Conservation (phyloP, 805 yeast genomes). For the Spathaspora girioi region DNA sequence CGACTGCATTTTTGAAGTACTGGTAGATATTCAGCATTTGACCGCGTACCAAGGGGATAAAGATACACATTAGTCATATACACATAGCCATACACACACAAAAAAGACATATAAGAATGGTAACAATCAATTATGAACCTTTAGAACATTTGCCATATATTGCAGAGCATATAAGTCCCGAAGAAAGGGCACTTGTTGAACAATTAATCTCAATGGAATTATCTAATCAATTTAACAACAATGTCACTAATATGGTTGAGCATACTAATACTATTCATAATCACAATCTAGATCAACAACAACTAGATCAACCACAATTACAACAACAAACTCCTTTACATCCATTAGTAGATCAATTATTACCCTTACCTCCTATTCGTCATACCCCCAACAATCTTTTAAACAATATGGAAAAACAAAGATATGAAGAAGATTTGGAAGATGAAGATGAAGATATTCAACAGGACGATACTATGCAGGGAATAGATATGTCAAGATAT, state of each 20-base stretch:
- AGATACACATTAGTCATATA: background rate
- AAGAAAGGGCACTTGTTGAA: constrained; percentile 34
- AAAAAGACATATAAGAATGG: constrained; percentile 10
- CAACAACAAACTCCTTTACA: constrained; percentile 11
- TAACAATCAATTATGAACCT: constrained; percentile 28
- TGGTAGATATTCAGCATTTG: background rate
- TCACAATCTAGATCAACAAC: background rate
- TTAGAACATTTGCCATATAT: constrained; percentile 32
- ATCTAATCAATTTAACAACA: constrained; percentile 10
- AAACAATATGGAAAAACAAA: constrained; percentile 15
- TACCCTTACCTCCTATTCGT: constrained; percentile 12
- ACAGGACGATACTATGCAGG: constrained; percentile 14
- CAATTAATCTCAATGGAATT: constrained; percentile 26
- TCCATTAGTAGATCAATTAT: constrained; percentile 18
- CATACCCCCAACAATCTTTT: constrained; percentile 5
- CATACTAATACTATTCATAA: constrained; percentile 1
- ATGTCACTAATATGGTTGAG: constrained; percentile 5
- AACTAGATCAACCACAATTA: constrained; percentile 1
- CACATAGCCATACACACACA: background rate
- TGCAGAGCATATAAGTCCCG: constrained; percentile 32
- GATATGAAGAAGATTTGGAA: constrained; percentile 24
- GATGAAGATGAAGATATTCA: constrained; percentile 16
- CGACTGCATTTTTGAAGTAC: background rate
- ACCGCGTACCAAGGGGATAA: background rate
- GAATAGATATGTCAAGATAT: constrained; percentile 33